These are phyloP conservation scores for Neurospora sp. DNA, from an alignment of 495 filamentous ascomycete species.

Conservation along the genomic window DNA sequence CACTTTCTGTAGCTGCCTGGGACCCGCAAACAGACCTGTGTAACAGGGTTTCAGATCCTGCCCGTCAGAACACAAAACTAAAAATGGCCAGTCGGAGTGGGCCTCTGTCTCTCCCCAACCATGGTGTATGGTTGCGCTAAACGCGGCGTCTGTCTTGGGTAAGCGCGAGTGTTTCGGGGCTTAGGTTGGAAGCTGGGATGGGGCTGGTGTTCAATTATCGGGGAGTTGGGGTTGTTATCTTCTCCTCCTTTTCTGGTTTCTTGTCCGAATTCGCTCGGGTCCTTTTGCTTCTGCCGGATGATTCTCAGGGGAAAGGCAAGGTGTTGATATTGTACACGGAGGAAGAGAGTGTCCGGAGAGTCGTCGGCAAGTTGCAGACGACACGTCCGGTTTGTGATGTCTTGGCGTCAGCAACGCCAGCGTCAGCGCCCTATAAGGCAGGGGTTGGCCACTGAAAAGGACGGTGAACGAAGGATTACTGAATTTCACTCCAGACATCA, in stretches of 20 bases:
- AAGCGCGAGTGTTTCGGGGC: neutral
- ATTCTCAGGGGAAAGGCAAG: too few relatives aligned
- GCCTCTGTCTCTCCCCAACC: neutral
- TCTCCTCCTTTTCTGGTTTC: neutral
- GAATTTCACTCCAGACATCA: neutral
- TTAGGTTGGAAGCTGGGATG: neutral
- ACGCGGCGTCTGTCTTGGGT: neutral
- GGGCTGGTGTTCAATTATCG: neutral
- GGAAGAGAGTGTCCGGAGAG: neutral
- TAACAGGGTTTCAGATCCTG: neutral
- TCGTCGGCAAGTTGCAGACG: neutral
- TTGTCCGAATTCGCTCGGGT: neutral
- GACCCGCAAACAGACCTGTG: neutral
- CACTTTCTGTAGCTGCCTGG: neutral
- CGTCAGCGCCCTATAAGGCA: neutral
- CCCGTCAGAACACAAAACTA: neutral
- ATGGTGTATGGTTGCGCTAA: neutral
- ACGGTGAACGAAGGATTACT: neutral
- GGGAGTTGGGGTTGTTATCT: neutral
- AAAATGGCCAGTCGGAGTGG: neutral
- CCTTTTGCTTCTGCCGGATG: too few relatives aligned
- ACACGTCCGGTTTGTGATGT: neutral
- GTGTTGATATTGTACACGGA: too few relatives aligned
- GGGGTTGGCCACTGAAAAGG: neutral
- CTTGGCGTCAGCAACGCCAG: neutral